Conservation (phyloP, 1,139 yeast genomes). For the Protomyces inouyei region DNA sequence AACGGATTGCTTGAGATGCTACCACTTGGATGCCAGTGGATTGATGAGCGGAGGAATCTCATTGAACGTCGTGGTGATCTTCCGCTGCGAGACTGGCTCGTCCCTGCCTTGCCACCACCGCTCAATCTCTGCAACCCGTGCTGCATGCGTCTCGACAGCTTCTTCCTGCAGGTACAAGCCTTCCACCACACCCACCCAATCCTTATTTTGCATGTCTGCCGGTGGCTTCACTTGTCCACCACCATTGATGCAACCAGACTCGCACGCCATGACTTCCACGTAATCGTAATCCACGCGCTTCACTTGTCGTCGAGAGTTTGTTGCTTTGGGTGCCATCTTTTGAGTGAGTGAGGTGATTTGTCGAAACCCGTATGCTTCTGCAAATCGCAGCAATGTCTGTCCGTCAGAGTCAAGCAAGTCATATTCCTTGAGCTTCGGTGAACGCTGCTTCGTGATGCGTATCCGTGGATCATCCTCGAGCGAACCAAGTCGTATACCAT, state of each 20-base stretch:
- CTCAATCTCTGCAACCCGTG: constrained; percentile 8
- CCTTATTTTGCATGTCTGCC: not conserved
- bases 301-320: constrained; percentile 42
- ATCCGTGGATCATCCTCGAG: constrained; percentile 33
- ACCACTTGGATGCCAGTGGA: constrained; percentile 22
- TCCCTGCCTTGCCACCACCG: constrained; percentile 17
- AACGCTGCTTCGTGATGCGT: constrained; percentile 53
- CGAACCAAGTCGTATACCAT: constrained; percentile 16
- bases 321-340: constrained; percentile 50
- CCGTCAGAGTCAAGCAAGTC: constrained; percentile 46
- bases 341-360: constrained; percentile 91
- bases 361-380: constrained; percentile 38
- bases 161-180: constrained; percentile 8
- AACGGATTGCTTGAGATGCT: not conserved
- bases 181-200: constrained; percentile 28
- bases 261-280: constrained; percentile 97
- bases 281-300: constrained; percentile 67
- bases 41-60: constrained; percentile 23
- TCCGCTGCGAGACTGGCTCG: not conserved
- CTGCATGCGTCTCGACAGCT: not conserved
- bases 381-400: constrained; percentile 33
- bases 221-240: constrained; percentile 68
- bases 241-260: constrained; percentile 95
- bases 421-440: constrained; percentile 69
- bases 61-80: constrained; percentile 13